Percentiles rank a stretch among this genome's conserved stretches.
These are phyloP conservation scores for Vitis labrusca DNA, from an alignment of 164 flowering plant species.

Conservation along the genomic window DNA sequence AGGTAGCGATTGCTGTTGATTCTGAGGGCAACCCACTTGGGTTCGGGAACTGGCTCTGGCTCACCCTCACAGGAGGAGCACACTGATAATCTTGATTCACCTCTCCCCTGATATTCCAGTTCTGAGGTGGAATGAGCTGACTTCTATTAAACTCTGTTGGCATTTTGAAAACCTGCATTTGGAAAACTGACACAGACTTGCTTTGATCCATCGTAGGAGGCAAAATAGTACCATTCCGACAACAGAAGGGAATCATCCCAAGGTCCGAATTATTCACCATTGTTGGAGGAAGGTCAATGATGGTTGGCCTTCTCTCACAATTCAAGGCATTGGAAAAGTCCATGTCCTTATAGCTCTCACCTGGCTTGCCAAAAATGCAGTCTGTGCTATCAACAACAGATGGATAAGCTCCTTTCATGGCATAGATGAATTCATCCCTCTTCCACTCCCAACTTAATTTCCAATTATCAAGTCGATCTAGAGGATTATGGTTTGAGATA, in stretches of 20 bases:
- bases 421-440: constrained; percentile 51
- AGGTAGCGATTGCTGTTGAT: constrained; percentile 46
- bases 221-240: constrained; percentile 55
- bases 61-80: constrained; percentile 52
- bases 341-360: constrained; percentile 27
- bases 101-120: constrained; percentile 48
- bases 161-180: constrained; percentile 58
- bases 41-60: constrained; percentile 47
- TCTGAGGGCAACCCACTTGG: constrained; percentile 35
- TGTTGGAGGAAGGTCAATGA: constrained; percentile 48
- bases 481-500: constrained; percentile 53
- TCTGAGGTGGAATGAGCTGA: constrained; percentile 44
- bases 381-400: constrained; percentile 36
- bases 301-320: constrained; percentile 49
- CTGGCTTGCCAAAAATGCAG: constrained; percentile 51
- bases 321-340: constrained; percentile 51
- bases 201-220: constrained; percentile 54
- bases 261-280: constrained; percentile 45
- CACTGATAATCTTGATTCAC: constrained; percentile 50
- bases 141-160: constrained; percentile 55
- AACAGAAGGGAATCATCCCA: constrained; percentile 53
- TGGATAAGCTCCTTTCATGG: constrained; percentile 61
- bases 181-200: constrained; percentile 46
- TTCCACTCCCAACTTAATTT: constrained; percentile 61
- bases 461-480: constrained; percentile 68